Base-by-base conservation (phyloP, 371 early-diverging fungal genomes). In the Mucor piriformis region DNA sequence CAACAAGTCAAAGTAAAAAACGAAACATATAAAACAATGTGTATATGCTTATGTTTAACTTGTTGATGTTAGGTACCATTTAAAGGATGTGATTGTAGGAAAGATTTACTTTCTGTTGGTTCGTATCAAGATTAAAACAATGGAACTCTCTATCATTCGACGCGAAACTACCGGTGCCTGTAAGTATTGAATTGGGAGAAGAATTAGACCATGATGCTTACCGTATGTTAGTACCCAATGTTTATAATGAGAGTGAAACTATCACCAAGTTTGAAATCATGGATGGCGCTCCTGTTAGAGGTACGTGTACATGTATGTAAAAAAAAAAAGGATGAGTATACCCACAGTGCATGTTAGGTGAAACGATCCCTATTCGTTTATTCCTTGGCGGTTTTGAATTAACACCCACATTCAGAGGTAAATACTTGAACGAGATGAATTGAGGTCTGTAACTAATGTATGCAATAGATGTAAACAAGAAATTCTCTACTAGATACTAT, bases 191-290 rank as follows among this genome's bases (percentile, higher is more conserved):
- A n/a, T n/a, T n/a, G n/a, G n/a, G n/a, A n/a, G n/a, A n/a, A n/a
- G n/a, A n/a, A n/a, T n/a, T n/a, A n/a, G n/a, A n/a, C n/a, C n/a
- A n/a, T n/a, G n/a, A n/a, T n/a, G n/a, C n/a, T n/a, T n/a, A n/a
- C n/a, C n/a, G 16, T 11, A 2, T 38, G n/a, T 37, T 43, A 72
- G 94, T 92, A 29, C 96, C 96, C 12, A 97, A 96, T 67, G 92
- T 96, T 69, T 96, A 95, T 79, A 95, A 95, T 67, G 98, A 98
- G 79, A 95, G 93, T 70, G 98, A 99, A 74, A 97, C 96, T 0
- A 89, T 99, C 32, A 96, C 97, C 51, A 95, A 95, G 74, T 98
- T 95, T 69, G 98, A 99, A 71, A 97, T 99, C 67, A 97, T 99
- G 98, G 99, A 99, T 74, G 99, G 99, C 6, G 97, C 97, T 20